Conservation (phyloP, 345 rosid species). For the Melastoma malabathricum region DNA sequence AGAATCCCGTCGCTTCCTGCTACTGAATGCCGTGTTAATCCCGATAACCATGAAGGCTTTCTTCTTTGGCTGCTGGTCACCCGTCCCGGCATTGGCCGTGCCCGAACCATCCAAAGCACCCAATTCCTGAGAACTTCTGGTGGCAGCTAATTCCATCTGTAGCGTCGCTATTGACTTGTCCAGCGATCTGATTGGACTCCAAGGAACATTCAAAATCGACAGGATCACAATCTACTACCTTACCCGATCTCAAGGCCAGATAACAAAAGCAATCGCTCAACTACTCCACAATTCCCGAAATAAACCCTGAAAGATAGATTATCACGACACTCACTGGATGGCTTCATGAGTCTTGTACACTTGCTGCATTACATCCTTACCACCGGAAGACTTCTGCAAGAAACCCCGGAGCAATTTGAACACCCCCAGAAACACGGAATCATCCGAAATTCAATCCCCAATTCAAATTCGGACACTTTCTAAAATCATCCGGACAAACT, state of each 20-base stretch:
- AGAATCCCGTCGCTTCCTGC: slow-evolving; percentile 95
- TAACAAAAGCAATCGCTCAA: background rate
- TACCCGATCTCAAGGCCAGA: background rate
- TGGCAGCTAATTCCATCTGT: slow-evolving; percentile 59
- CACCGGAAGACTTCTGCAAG: slow-evolving; percentile 22
- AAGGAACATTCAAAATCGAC: slow-evolving; percentile 6
- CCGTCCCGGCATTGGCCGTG: slow-evolving; percentile 13
- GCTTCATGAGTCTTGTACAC: slow-evolving; percentile 69
- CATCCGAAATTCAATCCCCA: background rate
- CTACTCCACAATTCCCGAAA: too few species aligned
- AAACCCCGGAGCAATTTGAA: background rate
- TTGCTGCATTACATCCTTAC: slow-evolving; percentile 46
- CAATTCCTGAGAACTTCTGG: slow-evolving; percentile 37
- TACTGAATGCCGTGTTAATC: slow-evolving; percentile 89
- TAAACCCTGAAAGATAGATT: too few species aligned
- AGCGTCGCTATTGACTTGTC: slow-evolving; percentile 65
- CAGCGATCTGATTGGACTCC: slow-evolving; percentile 46
- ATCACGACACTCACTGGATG: slow-evolving; percentile 47
- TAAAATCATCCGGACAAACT: background rate
- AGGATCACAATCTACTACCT: background rate
- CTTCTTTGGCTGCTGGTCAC: slow-evolving; percentile 20
- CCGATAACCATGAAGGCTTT: slow-evolving; percentile 90
- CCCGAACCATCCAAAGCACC: slow-evolving; percentile 20
- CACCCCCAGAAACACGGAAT: background rate
- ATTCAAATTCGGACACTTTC: background rate